phyloP scores from a whole-genome alignment of 1,139 yeast genomes.

The Nadsonia starkeyi-henricii region DNA sequence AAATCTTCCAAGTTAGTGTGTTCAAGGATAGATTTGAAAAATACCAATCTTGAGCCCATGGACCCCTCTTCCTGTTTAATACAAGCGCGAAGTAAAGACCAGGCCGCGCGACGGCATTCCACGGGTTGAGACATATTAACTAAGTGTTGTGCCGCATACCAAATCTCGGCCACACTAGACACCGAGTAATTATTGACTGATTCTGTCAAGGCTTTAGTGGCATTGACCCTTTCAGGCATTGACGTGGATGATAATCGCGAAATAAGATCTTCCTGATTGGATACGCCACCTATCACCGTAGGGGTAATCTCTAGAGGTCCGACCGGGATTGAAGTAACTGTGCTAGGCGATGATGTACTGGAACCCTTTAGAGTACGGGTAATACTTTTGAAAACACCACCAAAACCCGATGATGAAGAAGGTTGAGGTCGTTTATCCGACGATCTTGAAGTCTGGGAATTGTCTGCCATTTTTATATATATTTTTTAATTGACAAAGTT shows the following conservation, averaged over 20 bases:
- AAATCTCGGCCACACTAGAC: slow-evolving; percentile 54
- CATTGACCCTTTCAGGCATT: slow-evolving; percentile 33
- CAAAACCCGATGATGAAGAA: slow-evolving; percentile 9
- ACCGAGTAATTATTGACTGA: slow-evolving; percentile 40
- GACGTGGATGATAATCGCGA: slow-evolving; percentile 24
- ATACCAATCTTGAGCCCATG: slow-evolving; percentile 33
- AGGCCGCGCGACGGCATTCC: slow-evolving; percentile 38
- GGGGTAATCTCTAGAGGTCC: slow-evolving; percentile 33
- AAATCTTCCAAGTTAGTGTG: slow-evolving; percentile 41
- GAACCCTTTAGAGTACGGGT: slow-evolving; percentile 37
- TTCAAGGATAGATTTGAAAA: slow-evolving; percentile 45
- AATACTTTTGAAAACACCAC: slow-evolving; percentile 39
- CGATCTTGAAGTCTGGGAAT: background rate
- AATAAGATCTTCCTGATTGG: slow-evolving; percentile 35
- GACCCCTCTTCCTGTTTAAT: slow-evolving; percentile 40
- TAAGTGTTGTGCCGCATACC: slow-evolving; percentile 56
- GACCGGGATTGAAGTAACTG: slow-evolving; percentile 12
- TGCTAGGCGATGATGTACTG: slow-evolving; percentile 13
- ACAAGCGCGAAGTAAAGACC: slow-evolving; percentile 43
- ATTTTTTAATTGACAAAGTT: background rate
- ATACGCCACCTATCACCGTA: slow-evolving; percentile 49
- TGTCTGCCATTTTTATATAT: no score
- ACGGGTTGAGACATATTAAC: slow-evolving; percentile 30
- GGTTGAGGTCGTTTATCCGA: slow-evolving; percentile 2
- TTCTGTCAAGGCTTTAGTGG: slow-evolving; percentile 39